Evolutionary conservation across 2,329 filamentous ascomycete species (phyloP).

Genomic region (Volutella citrinella): DNA sequence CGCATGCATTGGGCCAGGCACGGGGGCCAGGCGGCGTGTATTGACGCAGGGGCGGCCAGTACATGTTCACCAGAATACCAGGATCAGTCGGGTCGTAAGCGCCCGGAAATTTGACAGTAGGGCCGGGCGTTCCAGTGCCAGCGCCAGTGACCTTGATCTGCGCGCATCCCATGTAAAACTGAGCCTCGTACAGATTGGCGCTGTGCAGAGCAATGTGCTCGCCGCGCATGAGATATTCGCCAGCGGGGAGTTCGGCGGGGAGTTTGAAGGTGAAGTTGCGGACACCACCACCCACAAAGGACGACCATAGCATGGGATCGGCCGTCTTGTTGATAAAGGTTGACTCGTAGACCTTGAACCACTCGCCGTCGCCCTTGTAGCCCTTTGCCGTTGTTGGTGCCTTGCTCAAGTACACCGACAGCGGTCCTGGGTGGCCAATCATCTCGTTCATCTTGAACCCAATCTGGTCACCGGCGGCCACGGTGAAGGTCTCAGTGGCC

Average conservation of each 20-base stretch:
- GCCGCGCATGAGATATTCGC: conserved; percentile 34
- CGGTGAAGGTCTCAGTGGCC: conserved; percentile 33
- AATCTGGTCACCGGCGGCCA: conserved; percentile 37
- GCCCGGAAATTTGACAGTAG: conserved; percentile 31
- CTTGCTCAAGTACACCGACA: conserved; percentile 36
- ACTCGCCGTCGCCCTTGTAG: conserved; percentile 33
- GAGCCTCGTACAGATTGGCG: conserved; percentile 28
- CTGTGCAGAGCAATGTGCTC: conserved; percentile 36
- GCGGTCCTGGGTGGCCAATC: conserved; percentile 37
- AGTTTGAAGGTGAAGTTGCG: conserved; percentile 34
- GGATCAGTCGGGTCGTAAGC: conserved; percentile 31
- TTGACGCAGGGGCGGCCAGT: conserved; percentile 32
- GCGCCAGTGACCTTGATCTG: conserved; percentile 32
- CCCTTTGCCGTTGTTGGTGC: conserved; percentile 27
- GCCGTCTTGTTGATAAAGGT: conserved; percentile 26
- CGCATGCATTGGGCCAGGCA: conserved; percentile 32
- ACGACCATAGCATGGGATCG: conserved; percentile 30
- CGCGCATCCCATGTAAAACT: conserved; percentile 37
- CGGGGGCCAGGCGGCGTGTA: conserved; percentile 32
- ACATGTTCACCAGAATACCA: conserved; percentile 33
- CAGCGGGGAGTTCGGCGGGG: conserved; percentile 25
- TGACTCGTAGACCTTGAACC: conserved; percentile 36
- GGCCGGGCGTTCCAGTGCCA: conserved; percentile 27
- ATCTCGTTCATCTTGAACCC: conserved; percentile 37
- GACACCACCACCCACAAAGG: conserved; percentile 28